phyloP scores from a whole-genome alignment of 441 rosid species.

The Cnidoscolus chayamansa region DNA sequence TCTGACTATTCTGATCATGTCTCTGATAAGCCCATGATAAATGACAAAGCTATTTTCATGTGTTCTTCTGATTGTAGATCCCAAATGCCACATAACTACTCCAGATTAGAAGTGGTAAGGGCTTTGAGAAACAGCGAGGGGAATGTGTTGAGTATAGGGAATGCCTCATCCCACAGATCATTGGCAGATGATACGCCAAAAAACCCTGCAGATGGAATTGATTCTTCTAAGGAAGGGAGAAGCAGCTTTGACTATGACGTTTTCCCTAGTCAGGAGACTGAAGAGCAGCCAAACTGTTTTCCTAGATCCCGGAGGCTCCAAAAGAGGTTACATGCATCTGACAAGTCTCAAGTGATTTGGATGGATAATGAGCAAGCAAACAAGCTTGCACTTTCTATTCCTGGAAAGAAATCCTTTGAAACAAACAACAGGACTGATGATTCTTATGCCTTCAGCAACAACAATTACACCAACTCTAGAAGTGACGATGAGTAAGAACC shows the following conservation, averaged over 20 bases:
- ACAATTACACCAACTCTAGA: constrained; percentile 20
- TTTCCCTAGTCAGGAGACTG: constrained; percentile 29
- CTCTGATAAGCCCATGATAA: constrained; percentile 44
- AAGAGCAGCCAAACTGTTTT: constrained; percentile 42
- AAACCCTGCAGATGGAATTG: constrained; percentile 25
- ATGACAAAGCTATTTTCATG: constrained; percentile 28
- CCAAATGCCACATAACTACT: constrained; percentile 30
- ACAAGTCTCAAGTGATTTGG: constrained; percentile 29
- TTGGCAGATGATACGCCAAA: constrained; percentile 29
- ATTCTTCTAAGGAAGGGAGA: constrained; percentile 30
- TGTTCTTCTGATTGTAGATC: constrained; percentile 38
- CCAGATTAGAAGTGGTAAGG: constrained; percentile 36
- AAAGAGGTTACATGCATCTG: constrained; percentile 28
- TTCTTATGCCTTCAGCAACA: constrained; percentile 26
- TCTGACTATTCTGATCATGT: constrained; percentile 40
- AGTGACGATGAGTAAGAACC: constrained; percentile 42
- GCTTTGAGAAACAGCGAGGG: constrained; percentile 74
- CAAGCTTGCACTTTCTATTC: constrained; percentile 35
- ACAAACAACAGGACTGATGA: constrained; percentile 23
- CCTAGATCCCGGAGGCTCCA: constrained; percentile 36
- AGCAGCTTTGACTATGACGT: constrained; percentile 17
- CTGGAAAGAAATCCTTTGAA: constrained; percentile 26
- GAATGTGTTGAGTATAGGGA: constrained; percentile 55
- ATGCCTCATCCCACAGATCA: constrained; percentile 41
- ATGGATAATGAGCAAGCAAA: constrained; percentile 34